Evolutionary conservation across 2,329 filamentous ascomycete genomes (phyloP).

Genomic region (Ophiocordyceps sinensis): DNA sequence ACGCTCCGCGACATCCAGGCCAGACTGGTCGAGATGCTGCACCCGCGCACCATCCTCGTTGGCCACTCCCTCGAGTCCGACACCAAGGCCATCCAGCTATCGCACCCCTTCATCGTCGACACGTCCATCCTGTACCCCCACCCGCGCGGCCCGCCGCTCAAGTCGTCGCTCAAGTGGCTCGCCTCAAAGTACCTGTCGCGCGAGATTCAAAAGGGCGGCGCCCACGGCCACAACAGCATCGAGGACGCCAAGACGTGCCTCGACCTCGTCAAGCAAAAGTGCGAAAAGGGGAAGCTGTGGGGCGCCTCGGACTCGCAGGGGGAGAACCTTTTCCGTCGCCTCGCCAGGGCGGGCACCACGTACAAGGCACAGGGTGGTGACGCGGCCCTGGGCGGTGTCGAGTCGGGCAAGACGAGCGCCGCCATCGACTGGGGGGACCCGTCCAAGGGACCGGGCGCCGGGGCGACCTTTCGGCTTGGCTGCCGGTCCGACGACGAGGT

Average conservation of each 20-base stretch:
- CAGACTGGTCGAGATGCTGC: conserved; percentile 57
- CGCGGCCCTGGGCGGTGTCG: conserved; percentile 38
- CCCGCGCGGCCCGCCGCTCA: conserved; percentile 74
- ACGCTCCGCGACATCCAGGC: conserved; percentile 71
- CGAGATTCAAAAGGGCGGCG: conserved; percentile 74
- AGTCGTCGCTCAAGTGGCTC: conserved; percentile 82
- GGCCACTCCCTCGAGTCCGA: conserved; percentile 76
- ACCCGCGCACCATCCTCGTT: conserved; percentile 57
- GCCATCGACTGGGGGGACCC: conserved; percentile 87
- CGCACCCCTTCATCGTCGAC: conserved; percentile 88
- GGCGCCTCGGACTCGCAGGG: conserved; percentile 63
- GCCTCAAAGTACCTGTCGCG: conserved; percentile 71
- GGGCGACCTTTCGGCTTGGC: conserved; percentile 40
- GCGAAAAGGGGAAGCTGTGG: conserved; percentile 81
- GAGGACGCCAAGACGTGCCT: conserved; percentile 87
- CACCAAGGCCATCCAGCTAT: conserved; percentile 68
- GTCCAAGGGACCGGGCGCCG: conserved; percentile 38
- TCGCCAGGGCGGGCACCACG: conserved; percentile 48
- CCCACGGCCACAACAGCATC: conserved; percentile 70
- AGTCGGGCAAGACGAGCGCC: conserved; percentile 49
- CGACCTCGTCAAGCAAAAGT: conserved; percentile 89
- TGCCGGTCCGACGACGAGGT: conserved; percentile 48
- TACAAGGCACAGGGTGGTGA: conserved; percentile 47
- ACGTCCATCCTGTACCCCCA: conserved; percentile 85
- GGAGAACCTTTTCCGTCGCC: conserved; percentile 80